phyloP scores from a whole-genome alignment of 768 basidiomycete genomes.

The Tulasnella sp. region DNA sequence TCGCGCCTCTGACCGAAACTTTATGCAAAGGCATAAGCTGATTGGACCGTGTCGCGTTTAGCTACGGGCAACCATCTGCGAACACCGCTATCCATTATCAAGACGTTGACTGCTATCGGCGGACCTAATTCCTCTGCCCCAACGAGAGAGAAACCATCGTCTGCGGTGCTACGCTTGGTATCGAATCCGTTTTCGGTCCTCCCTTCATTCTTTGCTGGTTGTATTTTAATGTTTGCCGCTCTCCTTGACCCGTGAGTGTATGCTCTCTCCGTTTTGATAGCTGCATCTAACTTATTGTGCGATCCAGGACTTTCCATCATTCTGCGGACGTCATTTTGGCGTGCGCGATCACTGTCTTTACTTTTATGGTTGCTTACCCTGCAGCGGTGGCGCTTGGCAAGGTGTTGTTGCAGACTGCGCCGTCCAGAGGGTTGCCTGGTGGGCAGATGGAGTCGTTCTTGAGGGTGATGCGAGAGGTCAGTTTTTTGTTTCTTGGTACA shows the following conservation, averaged over 20 bases:
- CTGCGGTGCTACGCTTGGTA: slow-evolving; percentile 8
- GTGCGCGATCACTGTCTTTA: slow-evolving; percentile 65
- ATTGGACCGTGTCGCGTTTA: background rate
- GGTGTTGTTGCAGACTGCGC: slow-evolving; percentile 85
- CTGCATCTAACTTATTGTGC: background rate
- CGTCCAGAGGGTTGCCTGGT: slow-evolving; percentile 52
- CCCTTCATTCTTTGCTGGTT: slow-evolving; percentile 11
- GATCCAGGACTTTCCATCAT: slow-evolving; percentile 51
- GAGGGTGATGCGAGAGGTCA: slow-evolving; percentile 74
- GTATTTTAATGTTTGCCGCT: background rate
- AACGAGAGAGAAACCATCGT: slow-evolving; percentile 2
- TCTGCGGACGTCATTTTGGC: slow-evolving; percentile 84
- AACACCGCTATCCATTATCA: slow-evolving; percentile 19
- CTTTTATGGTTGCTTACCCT: slow-evolving; percentile 78
- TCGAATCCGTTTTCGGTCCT: slow-evolving; percentile 23
- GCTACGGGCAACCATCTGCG: slow-evolving; percentile 13
- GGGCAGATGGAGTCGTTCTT: slow-evolving; percentile 79
- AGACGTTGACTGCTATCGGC: slow-evolving; percentile 12
- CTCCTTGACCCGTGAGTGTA: slow-evolving; percentile 18
- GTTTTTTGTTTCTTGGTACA: slow-evolving; percentile 32
- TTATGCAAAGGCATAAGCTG: background rate
- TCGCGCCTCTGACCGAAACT: no score
- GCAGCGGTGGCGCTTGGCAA: slow-evolving; percentile 80
- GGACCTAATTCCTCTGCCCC: background rate
- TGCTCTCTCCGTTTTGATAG: background rate